These are phyloP conservation scores for Catenaria anguillulae DNA, from an alignment of 371 early-diverging fungal species.

Conservation along the genomic window DNA sequence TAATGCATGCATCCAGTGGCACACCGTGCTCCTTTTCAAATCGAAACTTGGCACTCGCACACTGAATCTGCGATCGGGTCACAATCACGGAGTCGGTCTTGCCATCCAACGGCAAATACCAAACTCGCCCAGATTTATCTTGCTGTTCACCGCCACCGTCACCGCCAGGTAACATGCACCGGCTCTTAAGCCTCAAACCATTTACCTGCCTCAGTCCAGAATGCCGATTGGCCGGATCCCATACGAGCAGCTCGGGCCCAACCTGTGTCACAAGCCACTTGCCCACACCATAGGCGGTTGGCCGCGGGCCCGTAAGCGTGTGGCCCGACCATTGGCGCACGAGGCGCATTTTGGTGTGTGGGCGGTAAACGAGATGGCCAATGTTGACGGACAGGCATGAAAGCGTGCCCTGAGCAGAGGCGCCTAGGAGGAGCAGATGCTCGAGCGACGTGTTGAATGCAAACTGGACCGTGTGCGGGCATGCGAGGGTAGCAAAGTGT, in stretches of 20 bases:
- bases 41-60: no score
- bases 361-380: background rate
- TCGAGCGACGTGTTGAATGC: background rate
- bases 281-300: background rate
- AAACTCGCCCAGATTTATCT: no score
- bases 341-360: background rate
- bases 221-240: background rate
- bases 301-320: slow-evolving; percentile 8
- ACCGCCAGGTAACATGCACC: no score
- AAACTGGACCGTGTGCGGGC: background rate
- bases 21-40: no score
- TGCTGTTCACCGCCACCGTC: no score
- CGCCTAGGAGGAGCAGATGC: background rate
- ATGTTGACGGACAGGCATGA: background rate
- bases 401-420: background rate
- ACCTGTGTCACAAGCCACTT: background rate
- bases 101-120: no score
- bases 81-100: no score
- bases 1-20: no score
- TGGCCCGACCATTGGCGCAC: background rate
- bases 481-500: background rate
- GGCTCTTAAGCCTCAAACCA: background rate
- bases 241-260: background rate
- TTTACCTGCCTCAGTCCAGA: background rate
- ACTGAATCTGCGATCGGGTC: no score